These are phyloP conservation scores for Fusarium dlaminii DNA, from an alignment of 2,329 filamentous ascomycete species.

Conservation along the genomic window DNA sequence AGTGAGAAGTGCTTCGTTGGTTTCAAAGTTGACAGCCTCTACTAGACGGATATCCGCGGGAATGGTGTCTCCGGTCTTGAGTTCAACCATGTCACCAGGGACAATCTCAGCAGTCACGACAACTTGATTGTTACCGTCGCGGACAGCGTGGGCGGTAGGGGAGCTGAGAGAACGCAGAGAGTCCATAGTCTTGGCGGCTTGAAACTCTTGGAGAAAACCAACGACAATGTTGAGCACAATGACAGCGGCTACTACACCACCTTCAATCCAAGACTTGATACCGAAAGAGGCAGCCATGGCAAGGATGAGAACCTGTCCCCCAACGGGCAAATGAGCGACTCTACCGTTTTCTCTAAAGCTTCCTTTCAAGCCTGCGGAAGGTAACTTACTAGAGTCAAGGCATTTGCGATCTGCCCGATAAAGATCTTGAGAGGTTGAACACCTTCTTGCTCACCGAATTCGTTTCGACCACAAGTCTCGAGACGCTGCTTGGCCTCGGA, in stretches of 20 bases:
- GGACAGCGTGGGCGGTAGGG: constrained; percentile 55
- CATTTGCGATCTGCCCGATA: constrained; percentile 73
- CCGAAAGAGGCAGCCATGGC: constrained; percentile 68
- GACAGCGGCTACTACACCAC: constrained; percentile 66
- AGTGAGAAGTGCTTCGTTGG: constrained; percentile 72
- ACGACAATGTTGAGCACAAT: constrained; percentile 67
- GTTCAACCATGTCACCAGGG: constrained; percentile 65
- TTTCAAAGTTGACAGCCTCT: constrained; percentile 72
- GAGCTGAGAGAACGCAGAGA: constrained; percentile 56
- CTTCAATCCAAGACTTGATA: constrained; percentile 68
- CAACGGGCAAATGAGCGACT: constrained; percentile 32
- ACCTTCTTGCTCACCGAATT: constrained; percentile 68
- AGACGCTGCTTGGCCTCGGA: constrained; percentile 59
- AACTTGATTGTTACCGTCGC: constrained; percentile 52
- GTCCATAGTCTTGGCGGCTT: constrained; percentile 61
- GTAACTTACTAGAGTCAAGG: constrained; percentile 69
- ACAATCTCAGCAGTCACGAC: constrained; percentile 58
- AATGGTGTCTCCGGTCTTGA: constrained; percentile 68
- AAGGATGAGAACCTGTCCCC: constrained; percentile 59
- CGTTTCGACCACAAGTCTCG: constrained; percentile 68
- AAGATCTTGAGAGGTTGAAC: constrained; percentile 72
- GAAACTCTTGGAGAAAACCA: constrained; percentile 57
- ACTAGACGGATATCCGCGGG: constrained; percentile 67
- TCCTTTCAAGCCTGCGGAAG: not conserved
- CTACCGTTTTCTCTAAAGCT: constrained; percentile 8